phyloP scores from a whole-genome alignment of 2,329 filamentous ascomycete species.

The Verticillium albo-atrum region DNA sequence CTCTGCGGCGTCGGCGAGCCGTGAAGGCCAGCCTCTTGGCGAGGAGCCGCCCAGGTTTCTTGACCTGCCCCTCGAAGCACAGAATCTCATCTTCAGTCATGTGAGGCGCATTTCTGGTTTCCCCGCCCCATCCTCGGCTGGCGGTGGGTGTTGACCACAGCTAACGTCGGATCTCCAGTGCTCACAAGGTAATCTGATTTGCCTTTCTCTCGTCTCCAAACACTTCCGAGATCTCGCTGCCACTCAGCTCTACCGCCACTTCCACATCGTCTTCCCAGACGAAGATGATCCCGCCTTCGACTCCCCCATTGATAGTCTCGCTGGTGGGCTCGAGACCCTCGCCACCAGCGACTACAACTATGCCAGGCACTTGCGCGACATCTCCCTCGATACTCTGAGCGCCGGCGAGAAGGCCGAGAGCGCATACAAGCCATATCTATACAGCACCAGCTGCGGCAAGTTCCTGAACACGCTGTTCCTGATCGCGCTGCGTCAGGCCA shows the following conservation, averaged over 20 bases:
- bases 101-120: not conserved
- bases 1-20: not conserved
- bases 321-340: constrained; percentile 56
- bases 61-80: not conserved
- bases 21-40: not conserved
- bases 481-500: constrained; percentile 51
- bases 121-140: not conserved
- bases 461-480: constrained; percentile 59
- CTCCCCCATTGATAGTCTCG: constrained; percentile 51
- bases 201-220: constrained; percentile 53
- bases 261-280: constrained; percentile 58
- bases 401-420: constrained; percentile 47
- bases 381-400: constrained; percentile 52
- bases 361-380: constrained; percentile 49
- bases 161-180: constrained; percentile 31
- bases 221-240: constrained; percentile 55
- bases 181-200: constrained; percentile 47
- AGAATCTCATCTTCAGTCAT: not conserved
- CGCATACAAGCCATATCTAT: constrained; percentile 50
- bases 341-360: constrained; percentile 62
- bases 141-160: not conserved
- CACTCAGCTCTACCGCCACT: constrained; percentile 53
- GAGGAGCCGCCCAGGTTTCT: not conserved
- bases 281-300: constrained; percentile 49
- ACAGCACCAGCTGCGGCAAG: constrained; percentile 54